phyloP scores from a whole-genome alignment of 129 eudicot species.

The Tanacetum coccineum region DNA sequence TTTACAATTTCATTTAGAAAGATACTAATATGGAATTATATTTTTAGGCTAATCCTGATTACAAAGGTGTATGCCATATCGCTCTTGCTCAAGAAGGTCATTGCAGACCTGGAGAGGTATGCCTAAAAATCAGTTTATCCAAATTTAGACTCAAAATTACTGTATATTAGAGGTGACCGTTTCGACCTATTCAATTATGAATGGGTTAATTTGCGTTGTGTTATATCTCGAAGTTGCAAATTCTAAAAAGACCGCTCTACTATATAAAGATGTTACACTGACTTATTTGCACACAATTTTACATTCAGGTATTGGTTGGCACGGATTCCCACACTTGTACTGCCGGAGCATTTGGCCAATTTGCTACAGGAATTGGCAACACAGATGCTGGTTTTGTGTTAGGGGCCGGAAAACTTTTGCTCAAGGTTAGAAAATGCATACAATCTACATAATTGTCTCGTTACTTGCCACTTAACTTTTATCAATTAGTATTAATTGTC shows the following conservation, averaged over 20 bases:
- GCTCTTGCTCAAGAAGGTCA: conserved; percentile 99
- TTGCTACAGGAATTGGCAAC: conserved; percentile 91
- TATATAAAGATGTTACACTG: neutral
- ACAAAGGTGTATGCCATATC: conserved; percentile 96
- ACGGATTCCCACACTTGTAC: conserved; percentile 98
- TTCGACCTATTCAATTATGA: neutral
- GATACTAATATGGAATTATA: no score
- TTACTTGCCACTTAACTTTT: no score
- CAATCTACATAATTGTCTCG: no score
- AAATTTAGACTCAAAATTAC: no score
- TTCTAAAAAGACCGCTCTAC: no score
- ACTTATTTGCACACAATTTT: neutral
- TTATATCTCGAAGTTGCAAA: no score
- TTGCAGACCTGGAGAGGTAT: conserved; percentile 99
- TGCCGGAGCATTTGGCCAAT: conserved; percentile 99
- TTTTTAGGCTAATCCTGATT: conserved; percentile 92
- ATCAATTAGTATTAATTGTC: neutral
- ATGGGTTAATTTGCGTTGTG: neutral
- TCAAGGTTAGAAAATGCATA: no score
- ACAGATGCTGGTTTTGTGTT: conserved; percentile 96
- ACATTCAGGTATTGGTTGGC: conserved; percentile 75
- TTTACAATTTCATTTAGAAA: no score
- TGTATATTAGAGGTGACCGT: neutral
- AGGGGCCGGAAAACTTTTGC: conserved; percentile 93
- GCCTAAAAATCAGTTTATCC: no score